Percentiles rank a stretch among this genome's conserved stretches.
These are phyloP conservation scores for Capsicum rhomboideum DNA, from an alignment of 257 asterid genomes.

Conservation along the genomic window DNA sequence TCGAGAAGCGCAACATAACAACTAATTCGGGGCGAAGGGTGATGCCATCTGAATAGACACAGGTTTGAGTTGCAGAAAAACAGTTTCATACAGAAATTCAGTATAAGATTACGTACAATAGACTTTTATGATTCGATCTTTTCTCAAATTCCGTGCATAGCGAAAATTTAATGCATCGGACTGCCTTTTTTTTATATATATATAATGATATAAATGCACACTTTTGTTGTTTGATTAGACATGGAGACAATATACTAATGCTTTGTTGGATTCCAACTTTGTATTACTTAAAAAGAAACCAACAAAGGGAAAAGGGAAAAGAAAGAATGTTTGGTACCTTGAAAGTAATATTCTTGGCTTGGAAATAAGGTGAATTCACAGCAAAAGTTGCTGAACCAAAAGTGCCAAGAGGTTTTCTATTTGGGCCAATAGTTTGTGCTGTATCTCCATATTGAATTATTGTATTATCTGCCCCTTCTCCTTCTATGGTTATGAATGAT, in stretches of 20 bases:
- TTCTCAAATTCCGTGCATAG: too few relatives aligned
- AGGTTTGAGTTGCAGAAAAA: rapidly evolving
- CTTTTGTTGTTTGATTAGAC: not conserved
- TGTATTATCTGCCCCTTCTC: slow-evolving; percentile 78
- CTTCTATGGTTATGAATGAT: slow-evolving; percentile 66
- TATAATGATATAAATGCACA: not conserved
- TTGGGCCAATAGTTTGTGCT: slow-evolving; percentile 71
- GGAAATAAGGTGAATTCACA: slow-evolving; percentile 70
- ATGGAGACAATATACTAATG: not conserved
- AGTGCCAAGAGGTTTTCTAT: slow-evolving; percentile 66
- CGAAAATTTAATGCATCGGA: too few relatives aligned
- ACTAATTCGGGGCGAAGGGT: not conserved
- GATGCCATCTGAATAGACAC: too few relatives aligned
- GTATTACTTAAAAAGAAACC: not conserved
- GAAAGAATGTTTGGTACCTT: slow-evolving; percentile 31
- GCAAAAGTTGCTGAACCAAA: slow-evolving; percentile 91
- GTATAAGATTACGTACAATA: too few relatives aligned
- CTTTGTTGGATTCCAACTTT: not conserved
- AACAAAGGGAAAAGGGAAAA: not conserved
- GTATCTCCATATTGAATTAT: slow-evolving; percentile 85
- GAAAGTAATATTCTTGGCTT: slow-evolving; percentile 77
- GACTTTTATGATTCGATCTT: too few relatives aligned
- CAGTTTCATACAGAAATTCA: too few relatives aligned
- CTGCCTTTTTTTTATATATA: too few relatives aligned
- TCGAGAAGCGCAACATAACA: not conserved